Evolutionary conservation across 208 protist species (phyloP).

Genomic region (Herpetomonas samuelpessoai): DNA sequence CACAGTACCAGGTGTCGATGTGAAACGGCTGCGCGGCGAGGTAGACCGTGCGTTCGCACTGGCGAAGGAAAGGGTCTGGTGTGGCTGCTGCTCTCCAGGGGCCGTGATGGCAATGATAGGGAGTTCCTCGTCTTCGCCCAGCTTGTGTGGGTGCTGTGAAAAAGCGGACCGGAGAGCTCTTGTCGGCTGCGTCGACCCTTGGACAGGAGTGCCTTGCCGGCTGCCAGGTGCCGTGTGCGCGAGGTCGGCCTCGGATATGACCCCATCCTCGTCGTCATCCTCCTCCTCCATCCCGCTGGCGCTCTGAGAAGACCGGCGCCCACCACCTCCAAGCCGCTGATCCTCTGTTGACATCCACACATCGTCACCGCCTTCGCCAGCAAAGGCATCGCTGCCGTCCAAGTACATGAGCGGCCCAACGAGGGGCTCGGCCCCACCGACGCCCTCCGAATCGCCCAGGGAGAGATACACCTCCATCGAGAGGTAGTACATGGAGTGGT

Average conservation of each 20-base stretch:
- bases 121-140: no score
- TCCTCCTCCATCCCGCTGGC: not conserved
- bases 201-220: no score
- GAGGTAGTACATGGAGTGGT: constrained; percentile 53
- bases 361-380: not conserved
- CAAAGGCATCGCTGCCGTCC: not conserved
- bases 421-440: not conserved
- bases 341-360: not conserved
- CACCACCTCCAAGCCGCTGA: not conserved
- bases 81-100: no score
- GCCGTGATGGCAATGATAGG: no score
- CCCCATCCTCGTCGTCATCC: not conserved
- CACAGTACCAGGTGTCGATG: no score
- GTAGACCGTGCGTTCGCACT: no score
- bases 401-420: not conserved
- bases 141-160: no score
- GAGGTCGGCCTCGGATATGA: not conserved
- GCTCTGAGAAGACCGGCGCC: not conserved
- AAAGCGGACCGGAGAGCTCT: no score
- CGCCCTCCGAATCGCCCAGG: constrained; percentile 32
- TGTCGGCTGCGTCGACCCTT: no score
- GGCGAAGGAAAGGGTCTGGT: no score
- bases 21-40: no score
- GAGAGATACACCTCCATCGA: constrained; percentile 62
- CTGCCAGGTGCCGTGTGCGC: not conserved